Base-by-base conservation (phyloP, 257 asterid species). In the Salvia rosmarinus region DNA sequence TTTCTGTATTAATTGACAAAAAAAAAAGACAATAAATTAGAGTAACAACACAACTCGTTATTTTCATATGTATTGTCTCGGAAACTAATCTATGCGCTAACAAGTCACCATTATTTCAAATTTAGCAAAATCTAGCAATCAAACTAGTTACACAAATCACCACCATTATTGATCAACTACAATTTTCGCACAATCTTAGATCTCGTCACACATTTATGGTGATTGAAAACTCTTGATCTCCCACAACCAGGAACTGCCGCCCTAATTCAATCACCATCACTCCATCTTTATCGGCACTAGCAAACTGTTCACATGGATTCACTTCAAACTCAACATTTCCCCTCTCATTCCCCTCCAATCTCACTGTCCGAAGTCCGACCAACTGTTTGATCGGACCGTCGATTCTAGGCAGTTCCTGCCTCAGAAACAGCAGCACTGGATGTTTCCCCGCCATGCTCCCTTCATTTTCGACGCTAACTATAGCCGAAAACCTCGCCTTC, bases 381-480 rank as follows among this genome's bases (percentile, higher is more conserved):
- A 90, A 43, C 30, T 84, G 82, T 68, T 85, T 90, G 32, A 60
- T 14, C 49, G 91, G 89, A 19, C 68, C 69, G 6, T 76, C 80
- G 6, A 71, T 21, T 6, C 55, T 50, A 16, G 17, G 35, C 4
- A 56, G 59, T 0, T 65, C 72, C 16, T 61, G 71, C 80, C 75
- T 81, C 8, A 77, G 2, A 52, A 86, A 90, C 46, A 90, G 72
- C 63, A 90, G 71, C 35, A 86, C 86, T 0, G 94, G 88, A 64
- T 88, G 95, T 74, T 71, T 88, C 8, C 96, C 92, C 0, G 75
- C 80, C 86, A 81, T 79, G 11, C 54, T 14, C 73, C 95, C 93
- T 5, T 34, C 40, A 32, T 88, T 90, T 40, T 78, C 60, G 3
- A 86, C 86, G 0, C 75, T 30, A 60, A 88, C 83, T 0, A 39